Evolutionary conservation across 805 yeast species (phyloP), one percentile per base, ranked within the genome.

Genomic region (Saturnispora hagleri): DNA sequence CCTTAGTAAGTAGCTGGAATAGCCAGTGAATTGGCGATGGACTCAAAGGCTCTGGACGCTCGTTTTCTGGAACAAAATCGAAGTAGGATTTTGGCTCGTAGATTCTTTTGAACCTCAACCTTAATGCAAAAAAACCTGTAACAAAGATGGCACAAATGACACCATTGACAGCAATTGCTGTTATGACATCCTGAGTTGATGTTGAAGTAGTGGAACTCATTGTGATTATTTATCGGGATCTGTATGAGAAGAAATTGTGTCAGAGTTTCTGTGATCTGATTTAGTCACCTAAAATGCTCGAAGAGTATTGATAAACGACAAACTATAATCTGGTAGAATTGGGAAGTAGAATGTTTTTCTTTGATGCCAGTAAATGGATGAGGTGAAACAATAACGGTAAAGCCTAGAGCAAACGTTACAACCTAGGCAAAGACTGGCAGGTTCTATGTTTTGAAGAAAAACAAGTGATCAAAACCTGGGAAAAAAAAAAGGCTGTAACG

Each of bases 11-110:
- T 28, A 91, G 63, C 6, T 83, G 81, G 8, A 67, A 56, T 10
- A 89, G 52, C 98, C 97, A 90, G 33, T 76, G 71, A 63, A 82
- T 67, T 2, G 84, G 73, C 35, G 89, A 93, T 20, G 66, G 66
- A 1, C 90, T 84, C 44, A 89, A 70, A 1, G 93, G 89, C 31
- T 79, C 82, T 0, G 97, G 95, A 55, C 77, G 76, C 59, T 81
- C 77, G 18, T 79, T 80, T 26, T 76, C 82, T 1, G 74, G 72
- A 15, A 63, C 82, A 44, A 86, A 67, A 54, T 81, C 80, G 50
- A 73, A 79, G 7, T 81, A 73, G 0, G 90, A 76, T 60, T 89
- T 87, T 20, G 97, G 96, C 57, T 87, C 84, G 66, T 91, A 91
- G 45, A 89, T 84, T 57, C 95, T 73, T 61, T 76, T 78, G 67